These are phyloP conservation scores for Friedmanniomyces simplex DNA, from an alignment of 495 filamentous ascomycete genomes.

Conservation along the genomic window DNA sequence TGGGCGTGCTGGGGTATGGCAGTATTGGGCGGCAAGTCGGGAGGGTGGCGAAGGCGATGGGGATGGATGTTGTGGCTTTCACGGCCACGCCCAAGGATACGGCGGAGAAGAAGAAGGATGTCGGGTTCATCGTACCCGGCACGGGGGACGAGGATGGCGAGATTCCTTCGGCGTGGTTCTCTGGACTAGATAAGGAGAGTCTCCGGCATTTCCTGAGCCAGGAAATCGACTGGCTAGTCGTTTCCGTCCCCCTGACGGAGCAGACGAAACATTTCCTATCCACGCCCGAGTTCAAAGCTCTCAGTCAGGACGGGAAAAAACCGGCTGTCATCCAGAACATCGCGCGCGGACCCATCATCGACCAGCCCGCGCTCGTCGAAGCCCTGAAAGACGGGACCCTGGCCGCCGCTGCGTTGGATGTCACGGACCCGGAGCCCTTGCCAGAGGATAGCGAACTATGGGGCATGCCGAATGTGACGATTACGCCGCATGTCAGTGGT, in stretches of 20 bases:
- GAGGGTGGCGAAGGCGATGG: conserved; percentile 57
- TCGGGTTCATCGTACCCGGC: conserved; percentile 59
- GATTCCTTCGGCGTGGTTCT: conserved; percentile 64
- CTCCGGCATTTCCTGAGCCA: conserved; percentile 56
- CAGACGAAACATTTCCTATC: conserved; percentile 54
- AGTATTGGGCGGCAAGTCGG: conserved; percentile 71
- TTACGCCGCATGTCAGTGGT: conserved; percentile 74
- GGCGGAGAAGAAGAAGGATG: conserved; percentile 48
- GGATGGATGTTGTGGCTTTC: conserved; percentile 74
- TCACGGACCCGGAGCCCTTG: conserved; percentile 78
- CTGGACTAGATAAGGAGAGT: conserved; percentile 48
- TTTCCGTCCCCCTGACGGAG: conserved; percentile 62
- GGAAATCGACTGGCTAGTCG: conserved; percentile 65
- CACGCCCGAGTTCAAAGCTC: conserved; percentile 53
- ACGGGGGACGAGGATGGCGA: conserved; percentile 67
- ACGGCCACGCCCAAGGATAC: conserved; percentile 54
- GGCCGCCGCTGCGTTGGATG: conserved; percentile 69
- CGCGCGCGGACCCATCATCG: conserved; percentile 58
- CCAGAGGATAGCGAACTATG: conserved; percentile 60
- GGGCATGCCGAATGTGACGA: conserved; percentile 58
- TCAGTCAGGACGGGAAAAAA: conserved; percentile 34
- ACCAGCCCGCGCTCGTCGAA: conserved; percentile 55
- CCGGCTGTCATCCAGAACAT: conserved; percentile 65
- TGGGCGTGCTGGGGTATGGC: conserved; percentile 77
- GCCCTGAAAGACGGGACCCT: conserved; percentile 47